Conservation (phyloP, 2,329 filamentous ascomycete species). For the Colletotrichum scovillei region DNA sequence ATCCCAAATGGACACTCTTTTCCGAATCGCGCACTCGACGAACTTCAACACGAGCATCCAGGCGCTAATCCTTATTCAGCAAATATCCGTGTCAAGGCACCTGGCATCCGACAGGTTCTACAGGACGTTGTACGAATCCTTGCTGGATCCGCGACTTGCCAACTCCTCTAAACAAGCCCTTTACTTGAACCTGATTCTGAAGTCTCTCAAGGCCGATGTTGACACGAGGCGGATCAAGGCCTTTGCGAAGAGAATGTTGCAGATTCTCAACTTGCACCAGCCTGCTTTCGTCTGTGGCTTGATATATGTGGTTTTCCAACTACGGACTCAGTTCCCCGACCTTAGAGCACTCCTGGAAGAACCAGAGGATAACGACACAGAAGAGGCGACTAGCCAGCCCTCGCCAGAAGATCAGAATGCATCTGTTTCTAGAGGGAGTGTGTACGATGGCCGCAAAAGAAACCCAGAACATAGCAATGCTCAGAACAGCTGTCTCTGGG, state of each 20-base stretch:
- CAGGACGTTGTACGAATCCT: constrained; percentile 92
- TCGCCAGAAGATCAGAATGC: constrained; percentile 41
- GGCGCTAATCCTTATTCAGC: constrained; percentile 93
- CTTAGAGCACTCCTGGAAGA: constrained; percentile 83
- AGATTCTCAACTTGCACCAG: constrained; percentile 88
- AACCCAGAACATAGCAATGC: constrained; percentile 93
- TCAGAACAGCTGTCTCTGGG: constrained; percentile 94
- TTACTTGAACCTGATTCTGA: constrained; percentile 92
- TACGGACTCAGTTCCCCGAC: constrained; percentile 83
- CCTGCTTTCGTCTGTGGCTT: constrained; percentile 93
- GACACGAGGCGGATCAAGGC: constrained; percentile 93
- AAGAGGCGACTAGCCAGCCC: constrained; percentile 52
- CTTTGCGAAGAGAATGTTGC: constrained; percentile 92
- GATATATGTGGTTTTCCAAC: constrained; percentile 87
- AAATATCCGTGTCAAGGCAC: constrained; percentile 84
- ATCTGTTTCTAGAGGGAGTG: not conserved
- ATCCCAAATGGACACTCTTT: constrained; percentile 91
- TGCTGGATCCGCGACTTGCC: constrained; percentile 88
- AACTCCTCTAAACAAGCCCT: constrained; percentile 95
- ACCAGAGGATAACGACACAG: constrained; percentile 75
- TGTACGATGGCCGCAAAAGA: constrained; percentile 90
- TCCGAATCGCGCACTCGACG: constrained; percentile 94
- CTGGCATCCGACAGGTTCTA: constrained; percentile 92
- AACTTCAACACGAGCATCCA: constrained; percentile 99
- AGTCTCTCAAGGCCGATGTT: constrained; percentile 88